Percentiles rank a stretch among this genome's conserved stretches.
Evolutionary conservation across 2,329 filamentous ascomycete genomes (phyloP).

Genomic region (Diaporthe sp.): DNA sequence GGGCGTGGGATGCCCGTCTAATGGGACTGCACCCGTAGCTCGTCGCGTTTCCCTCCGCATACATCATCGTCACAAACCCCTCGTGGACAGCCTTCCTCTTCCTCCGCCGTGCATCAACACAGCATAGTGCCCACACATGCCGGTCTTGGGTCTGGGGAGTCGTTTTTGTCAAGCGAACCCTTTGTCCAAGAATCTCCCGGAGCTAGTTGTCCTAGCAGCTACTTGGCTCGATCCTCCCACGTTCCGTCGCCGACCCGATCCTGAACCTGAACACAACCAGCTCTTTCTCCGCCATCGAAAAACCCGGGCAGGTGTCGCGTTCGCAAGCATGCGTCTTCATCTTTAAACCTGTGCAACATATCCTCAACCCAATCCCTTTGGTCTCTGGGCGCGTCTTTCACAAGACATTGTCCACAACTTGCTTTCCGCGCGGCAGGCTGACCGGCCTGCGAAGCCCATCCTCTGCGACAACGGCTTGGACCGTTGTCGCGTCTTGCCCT

Average conservation of each 20-base stretch:
- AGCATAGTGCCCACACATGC: neutral
- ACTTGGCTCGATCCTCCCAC: too few relatives aligned
- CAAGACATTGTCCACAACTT: conserved; percentile 9
- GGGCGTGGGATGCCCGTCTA: neutral
- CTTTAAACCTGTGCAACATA: neutral
- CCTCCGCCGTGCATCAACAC: conserved; percentile 12
- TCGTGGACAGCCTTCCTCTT: neutral
- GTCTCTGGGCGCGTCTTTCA: neutral
- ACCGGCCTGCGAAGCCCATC: neutral
- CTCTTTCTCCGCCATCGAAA: neutral
- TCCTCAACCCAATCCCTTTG: neutral
- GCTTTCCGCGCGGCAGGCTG: neutral
- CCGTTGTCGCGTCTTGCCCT: conserved; percentile 32
- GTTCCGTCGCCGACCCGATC: neutral
- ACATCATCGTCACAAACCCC: conserved; percentile 3
- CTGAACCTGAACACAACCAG: neutral
- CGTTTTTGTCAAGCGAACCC: neutral
- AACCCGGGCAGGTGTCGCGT: neutral
- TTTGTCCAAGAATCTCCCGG: conserved; percentile 7
- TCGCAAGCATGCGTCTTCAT: conserved; percentile 1
- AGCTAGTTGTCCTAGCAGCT: conserved; percentile 3
- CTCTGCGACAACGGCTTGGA: conserved; percentile 28
- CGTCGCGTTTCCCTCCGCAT: neutral
- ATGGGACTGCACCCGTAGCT: neutral
- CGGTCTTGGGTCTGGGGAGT: neutral